Conservation (phyloP, 441 rosid species). For the Jatropha multifida region DNA sequence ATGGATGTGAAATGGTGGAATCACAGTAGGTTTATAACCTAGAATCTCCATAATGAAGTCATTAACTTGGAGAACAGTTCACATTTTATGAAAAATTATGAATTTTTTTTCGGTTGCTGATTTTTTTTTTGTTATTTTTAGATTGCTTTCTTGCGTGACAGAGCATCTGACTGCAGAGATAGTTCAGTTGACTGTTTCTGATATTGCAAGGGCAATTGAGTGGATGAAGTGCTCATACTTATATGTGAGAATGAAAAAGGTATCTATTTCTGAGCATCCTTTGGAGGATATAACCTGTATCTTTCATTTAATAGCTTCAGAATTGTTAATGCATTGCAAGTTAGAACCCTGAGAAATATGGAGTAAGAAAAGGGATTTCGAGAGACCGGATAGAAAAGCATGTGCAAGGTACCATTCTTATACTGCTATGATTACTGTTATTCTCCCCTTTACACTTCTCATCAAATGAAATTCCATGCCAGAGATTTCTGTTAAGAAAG, state of each 20-base stretch:
- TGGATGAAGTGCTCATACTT: slow-evolving; percentile 98
- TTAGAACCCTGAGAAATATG: slow-evolving; percentile 90
- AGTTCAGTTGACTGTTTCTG: slow-evolving; percentile 86
- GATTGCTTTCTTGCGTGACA: slow-evolving; percentile 82
- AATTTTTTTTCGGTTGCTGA: neutral
- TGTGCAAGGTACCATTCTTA: slow-evolving; percentile 60
- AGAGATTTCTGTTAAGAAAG: slow-evolving; percentile 85
- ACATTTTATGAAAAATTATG: neutral
- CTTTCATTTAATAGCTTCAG: slow-evolving; percentile 23
- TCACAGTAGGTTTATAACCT: slow-evolving; percentile 69
- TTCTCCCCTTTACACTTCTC: slow-evolving; percentile 25
- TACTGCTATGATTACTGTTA: slow-evolving; percentile 20
- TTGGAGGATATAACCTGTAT: slow-evolving; percentile 1
- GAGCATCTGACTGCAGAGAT: slow-evolving; percentile 99
- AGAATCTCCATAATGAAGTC: slow-evolving; percentile 17
- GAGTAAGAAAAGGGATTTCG: slow-evolving; percentile 73
- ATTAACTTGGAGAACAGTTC: slow-evolving; percentile 9
- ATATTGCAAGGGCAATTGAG: slow-evolving; percentile 83
- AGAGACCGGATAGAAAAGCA: slow-evolving; percentile 80
- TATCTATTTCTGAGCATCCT: slow-evolving; percentile 30
- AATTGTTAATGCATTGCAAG: slow-evolving; percentile 21
- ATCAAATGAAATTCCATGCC: slow-evolving; percentile 27
- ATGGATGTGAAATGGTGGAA: slow-evolving; percentile 95
- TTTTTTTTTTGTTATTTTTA: slow-evolving; percentile 30
- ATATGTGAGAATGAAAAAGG: slow-evolving; percentile 94